Evolutionary conservation across 371 early-diverging fungal species (phyloP), one percentile per base, ranked within the genome.

Genomic region (Cokeromyces recurvatus): DNA sequence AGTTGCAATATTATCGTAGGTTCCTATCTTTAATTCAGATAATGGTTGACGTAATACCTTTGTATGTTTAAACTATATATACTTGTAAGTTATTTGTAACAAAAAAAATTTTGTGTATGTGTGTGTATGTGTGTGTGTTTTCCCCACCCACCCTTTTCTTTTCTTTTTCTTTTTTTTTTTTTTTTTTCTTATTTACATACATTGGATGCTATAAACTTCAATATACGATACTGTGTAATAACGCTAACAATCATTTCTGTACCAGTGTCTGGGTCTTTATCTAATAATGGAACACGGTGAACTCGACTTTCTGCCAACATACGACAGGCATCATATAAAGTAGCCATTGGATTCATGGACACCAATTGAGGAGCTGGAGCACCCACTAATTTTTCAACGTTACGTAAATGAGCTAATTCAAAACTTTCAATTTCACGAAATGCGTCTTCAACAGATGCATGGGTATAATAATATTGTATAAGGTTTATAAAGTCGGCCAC

Each of bases 401-500:
- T 71, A 47, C 86, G 71, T 52, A 91, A 65, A 47, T 84, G 79
- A 22, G 80, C 73, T 43, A 95, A 82, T 49, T 87, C 84, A 38
- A 91, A 79, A 41, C 82, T 81, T 37, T 91, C 92, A 46, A 94
- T 82, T 54, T 95, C 93, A 27, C 85, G 86, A 20, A 88, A 73
- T 2, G 91, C 92, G 21, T 81, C 86, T 20, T 81, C 77, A 37
- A 85, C 84, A 4, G 90, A 87, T 11, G 84, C 74, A 53, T 89
- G 81, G 44, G 78, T 74, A 68, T 91, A 91, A 63, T 89, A 94
- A 59, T 91, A 89, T 59, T 91, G 85, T 24, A 97, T 91, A 55
- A 97, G 68, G 53, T 91, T 87, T 45, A 95, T 86, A 57, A 97
- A 88, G 57, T 97, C 94, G 7, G 92, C 87, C 4, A 92, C 91